A percentile compares a stretch with the other conserved stretches of the same genome.
phyloP scores from a whole-genome alignment of 116 monocot genomes.

The Phalaenopsis hybrid region DNA sequence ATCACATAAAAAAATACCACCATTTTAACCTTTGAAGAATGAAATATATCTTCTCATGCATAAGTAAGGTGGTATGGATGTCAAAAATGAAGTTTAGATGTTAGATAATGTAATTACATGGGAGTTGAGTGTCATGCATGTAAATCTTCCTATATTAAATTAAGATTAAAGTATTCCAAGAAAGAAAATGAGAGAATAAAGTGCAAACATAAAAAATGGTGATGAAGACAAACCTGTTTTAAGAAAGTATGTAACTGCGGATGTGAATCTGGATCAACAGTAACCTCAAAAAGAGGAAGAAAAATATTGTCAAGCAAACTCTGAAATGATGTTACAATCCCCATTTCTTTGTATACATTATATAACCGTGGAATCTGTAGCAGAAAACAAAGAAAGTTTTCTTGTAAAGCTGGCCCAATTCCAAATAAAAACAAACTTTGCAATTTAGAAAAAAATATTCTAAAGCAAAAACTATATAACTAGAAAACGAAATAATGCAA shows the following conservation, averaged over 20 bases:
- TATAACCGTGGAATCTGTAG: slow-evolving; percentile 91
- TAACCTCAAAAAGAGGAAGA: slow-evolving; percentile 96
- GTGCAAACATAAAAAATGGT: background rate
- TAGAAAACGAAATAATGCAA: too few relatives aligned
- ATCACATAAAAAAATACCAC: too few relatives aligned
- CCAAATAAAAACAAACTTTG: background rate
- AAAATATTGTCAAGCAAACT: slow-evolving; percentile 97
- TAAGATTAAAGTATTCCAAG: background rate
- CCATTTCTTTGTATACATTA: slow-evolving; percentile 98
- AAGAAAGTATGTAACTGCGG: slow-evolving; percentile 94
- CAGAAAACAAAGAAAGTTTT: background rate
- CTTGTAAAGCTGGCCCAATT: background rate
- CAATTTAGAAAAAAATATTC: background rate
- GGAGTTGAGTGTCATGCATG: too few relatives aligned
- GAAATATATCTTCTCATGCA: too few relatives aligned
- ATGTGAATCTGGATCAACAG: slow-evolving; percentile 92
- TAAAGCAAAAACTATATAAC: too few relatives aligned
- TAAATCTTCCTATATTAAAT: too few relatives aligned
- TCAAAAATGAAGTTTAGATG: too few relatives aligned
- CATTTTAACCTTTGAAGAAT: too few relatives aligned
- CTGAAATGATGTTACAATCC: slow-evolving; percentile 96
- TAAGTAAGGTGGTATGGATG: too few relatives aligned
- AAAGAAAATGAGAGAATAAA: background rate
- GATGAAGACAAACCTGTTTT: slow-evolving; percentile 57
- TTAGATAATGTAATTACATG: too few relatives aligned